Conservation (phyloP, 2,329 filamentous ascomycete genomes). For the Sclerotiophoma versabilis region DNA sequence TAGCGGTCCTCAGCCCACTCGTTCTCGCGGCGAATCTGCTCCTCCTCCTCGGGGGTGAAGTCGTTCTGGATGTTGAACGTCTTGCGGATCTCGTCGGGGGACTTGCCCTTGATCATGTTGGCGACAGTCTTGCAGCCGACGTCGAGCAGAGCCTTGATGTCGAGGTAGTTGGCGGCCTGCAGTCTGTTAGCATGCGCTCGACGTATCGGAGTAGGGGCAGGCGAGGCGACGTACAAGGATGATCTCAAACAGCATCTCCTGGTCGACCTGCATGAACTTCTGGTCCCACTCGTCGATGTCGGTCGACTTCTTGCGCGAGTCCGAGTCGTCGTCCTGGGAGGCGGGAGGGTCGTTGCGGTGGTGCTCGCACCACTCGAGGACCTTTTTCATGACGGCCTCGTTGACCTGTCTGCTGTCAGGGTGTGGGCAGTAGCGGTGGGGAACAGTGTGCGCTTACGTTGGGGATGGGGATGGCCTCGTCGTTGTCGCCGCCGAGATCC, state of each 20-base stretch:
- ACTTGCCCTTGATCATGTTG: slow-evolving; percentile 99
- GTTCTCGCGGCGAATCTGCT: slow-evolving; percentile 75
- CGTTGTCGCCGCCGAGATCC: slow-evolving; percentile 73
- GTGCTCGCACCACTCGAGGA: slow-evolving; percentile 97
- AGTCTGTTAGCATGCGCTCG: slow-evolving; percentile 22
- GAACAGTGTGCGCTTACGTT: slow-evolving; percentile 58
- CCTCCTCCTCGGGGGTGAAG: slow-evolving; percentile 98
- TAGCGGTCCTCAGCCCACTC: slow-evolving; percentile 58
- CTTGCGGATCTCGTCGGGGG: slow-evolving; percentile 97
- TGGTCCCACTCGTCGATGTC: slow-evolving; percentile 99
- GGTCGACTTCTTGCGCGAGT: slow-evolving; percentile 96
- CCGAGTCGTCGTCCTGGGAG: slow-evolving; percentile 85
- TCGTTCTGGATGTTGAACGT: slow-evolving; percentile 99
- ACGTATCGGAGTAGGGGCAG: background rate
- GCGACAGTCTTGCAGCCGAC: slow-evolving; percentile 99
- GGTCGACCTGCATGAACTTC: slow-evolving; percentile 99
- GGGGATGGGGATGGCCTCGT: slow-evolving; percentile 83
- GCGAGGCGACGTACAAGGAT: slow-evolving; percentile 77
- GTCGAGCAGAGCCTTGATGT: slow-evolving; percentile 97
- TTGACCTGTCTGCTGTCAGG: slow-evolving; percentile 68
- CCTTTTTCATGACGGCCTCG: slow-evolving; percentile 91
- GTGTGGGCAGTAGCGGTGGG: background rate
- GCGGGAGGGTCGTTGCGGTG: slow-evolving; percentile 89
- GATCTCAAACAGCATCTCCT: slow-evolving; percentile 99
- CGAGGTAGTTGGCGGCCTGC: slow-evolving; percentile 95